phyloP scores from a whole-genome alignment of 208 protist genomes.

The Crithidia expoeki region DNA sequence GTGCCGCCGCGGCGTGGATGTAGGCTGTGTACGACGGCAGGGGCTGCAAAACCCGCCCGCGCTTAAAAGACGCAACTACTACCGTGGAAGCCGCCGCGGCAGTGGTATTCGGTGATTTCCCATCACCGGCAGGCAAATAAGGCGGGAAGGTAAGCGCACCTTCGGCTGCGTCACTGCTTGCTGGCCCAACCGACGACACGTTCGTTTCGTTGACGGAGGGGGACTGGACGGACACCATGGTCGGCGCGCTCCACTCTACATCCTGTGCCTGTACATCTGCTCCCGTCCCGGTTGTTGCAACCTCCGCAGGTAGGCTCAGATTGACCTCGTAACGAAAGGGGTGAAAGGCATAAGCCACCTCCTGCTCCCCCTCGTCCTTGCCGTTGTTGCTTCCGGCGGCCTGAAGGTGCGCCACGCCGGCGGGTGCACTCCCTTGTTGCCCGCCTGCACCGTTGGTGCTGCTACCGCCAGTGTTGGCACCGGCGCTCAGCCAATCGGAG shows the following conservation, averaged over 20 bases:
- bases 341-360: constrained; percentile 48
- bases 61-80: constrained; percentile 38
- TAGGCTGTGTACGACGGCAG: constrained; percentile 63
- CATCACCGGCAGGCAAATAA: too few species aligned
- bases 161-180: background rate
- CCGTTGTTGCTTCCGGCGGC: background rate
- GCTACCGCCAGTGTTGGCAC: background rate
- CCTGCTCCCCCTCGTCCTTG: constrained; percentile 17
- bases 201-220: background rate
- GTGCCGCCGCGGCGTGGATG: constrained; percentile 52
- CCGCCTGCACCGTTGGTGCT: too few species aligned
- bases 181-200: too few species aligned
- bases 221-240: too few species aligned
- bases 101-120: background rate
- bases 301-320: constrained; percentile 9
- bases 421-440: background rate
- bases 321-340: constrained; percentile 68
- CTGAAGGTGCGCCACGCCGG: background rate
- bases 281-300: background rate
- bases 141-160: background rate
- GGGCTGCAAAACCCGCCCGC: constrained; percentile 61
- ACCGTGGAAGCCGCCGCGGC: background rate
- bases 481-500: constrained; percentile 54
- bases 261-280: background rate
- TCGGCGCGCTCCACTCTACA: background rate